Percentiles rank a stretch among this genome's conserved stretches.
These are phyloP conservation scores for Yarrowia phangngaensis DNA, from an alignment of 805 yeast species.

Conservation along the genomic window DNA sequence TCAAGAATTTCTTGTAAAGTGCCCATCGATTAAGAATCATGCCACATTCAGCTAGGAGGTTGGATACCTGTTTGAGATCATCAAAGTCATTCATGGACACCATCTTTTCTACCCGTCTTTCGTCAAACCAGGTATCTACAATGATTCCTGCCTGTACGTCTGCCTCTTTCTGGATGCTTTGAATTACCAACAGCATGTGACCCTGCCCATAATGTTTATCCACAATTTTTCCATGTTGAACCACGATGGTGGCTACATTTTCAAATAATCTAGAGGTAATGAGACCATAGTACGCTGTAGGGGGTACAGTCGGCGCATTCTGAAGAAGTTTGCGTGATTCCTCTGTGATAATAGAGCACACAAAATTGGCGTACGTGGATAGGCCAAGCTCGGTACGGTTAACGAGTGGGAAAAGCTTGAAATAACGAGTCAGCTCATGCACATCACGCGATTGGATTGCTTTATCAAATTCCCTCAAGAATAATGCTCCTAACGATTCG, in stretches of 20 bases:
- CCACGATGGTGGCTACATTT: slow-evolving; percentile 75
- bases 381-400: slow-evolving; percentile 69
- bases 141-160: slow-evolving; percentile 91
- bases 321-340: slow-evolving; percentile 65
- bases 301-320: slow-evolving; percentile 30
- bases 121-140: slow-evolving; percentile 79
- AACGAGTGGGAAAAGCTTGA: slow-evolving; percentile 82
- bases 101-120: slow-evolving; percentile 43
- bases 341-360: slow-evolving; percentile 76
- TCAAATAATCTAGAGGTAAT: slow-evolving; percentile 58
- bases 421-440: slow-evolving; percentile 67
- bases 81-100: slow-evolving; percentile 28
- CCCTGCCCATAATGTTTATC: slow-evolving; percentile 63
- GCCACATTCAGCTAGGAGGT: slow-evolving; percentile 63
- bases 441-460: slow-evolving; percentile 69
- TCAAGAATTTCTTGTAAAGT: slow-evolving; percentile 54
- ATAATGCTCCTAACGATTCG: slow-evolving; percentile 52
- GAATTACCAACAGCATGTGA: slow-evolving; percentile 60
- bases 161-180: slow-evolving; percentile 75
- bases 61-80: slow-evolving; percentile 63
- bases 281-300: slow-evolving; percentile 38
- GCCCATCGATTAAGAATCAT: slow-evolving; percentile 80
- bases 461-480: slow-evolving; percentile 58
- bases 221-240: slow-evolving; percentile 81
- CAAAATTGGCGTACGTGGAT: slow-evolving; percentile 76